Evolutionary conservation across 805 yeast genomes (phyloP), one percentile per base, ranked within the genome.

Genomic region (Yamadazyma insecticola): DNA sequence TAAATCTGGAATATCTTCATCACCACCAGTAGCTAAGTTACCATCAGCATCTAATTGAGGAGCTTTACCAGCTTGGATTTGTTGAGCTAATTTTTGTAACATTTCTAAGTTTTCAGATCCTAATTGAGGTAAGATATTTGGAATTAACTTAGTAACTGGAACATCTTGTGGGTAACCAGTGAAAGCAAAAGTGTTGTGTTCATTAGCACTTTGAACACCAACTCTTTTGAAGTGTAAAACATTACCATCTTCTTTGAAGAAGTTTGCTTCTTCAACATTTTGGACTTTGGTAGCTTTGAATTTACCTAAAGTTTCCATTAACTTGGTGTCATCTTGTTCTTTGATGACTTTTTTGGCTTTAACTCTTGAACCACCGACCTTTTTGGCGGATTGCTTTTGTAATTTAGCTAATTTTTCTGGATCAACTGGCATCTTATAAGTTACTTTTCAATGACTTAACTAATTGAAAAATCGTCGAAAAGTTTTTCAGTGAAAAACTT

Each of bases 191-290:
- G 95, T 83, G 79, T 90, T 89, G 74, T 81, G 72, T 54, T 80
- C 81, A 52, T 85, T 79, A 52, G 96, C 87, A 50, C 85, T 85
- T 73, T 90, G 97, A 45, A 89, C 92, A 69, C 92, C 94, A 48
- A 92, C 96, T 66, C 92, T 82, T 75, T 84, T 79, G 77, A 92
- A 87, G 73, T 90, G 96, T 66, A 90, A 71, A 45, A 92, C 96
- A 60, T 81, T 82, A 59, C 97, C 97, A 64, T 90, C 96, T 45
- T 87, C 96, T 67, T 75, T 83, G 84, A 92, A 89, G 75, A 90
- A 85, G 78, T 89, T 90, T 56, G 96, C 97, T 74, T 90, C 97
- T 63, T 87, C 95, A 54, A 90, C 81, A 55, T 84, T 87, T 48
- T 83, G 88, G 51, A 90, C 69, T 53, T 87, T 82, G 67, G 82